These are phyloP conservation scores for Backusella sp. DNA, from an alignment of 192 early-diverging fungal genomes.

Conservation along the genomic window DNA sequence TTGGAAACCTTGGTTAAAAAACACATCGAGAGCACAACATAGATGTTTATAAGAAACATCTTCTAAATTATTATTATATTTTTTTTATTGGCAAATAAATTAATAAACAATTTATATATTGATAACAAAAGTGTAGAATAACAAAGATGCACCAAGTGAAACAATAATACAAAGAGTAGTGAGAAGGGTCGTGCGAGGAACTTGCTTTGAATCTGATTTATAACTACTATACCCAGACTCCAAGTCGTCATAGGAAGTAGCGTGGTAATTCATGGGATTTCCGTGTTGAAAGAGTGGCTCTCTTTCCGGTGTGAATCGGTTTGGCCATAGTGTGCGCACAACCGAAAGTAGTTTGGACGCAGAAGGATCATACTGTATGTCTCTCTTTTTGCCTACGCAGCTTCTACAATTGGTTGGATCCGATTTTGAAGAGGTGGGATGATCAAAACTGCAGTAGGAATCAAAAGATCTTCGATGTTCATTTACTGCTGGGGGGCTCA, in stretches of 20 bases:
- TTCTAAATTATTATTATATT: not conserved
- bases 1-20: conserved; percentile 54
- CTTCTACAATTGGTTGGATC: conserved; percentile 12
- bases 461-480: conserved; percentile 7
- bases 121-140: not conserved
- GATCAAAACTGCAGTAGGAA: conserved; percentile 13
- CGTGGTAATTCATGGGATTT: not conserved
- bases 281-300: not conserved
- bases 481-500: not conserved
- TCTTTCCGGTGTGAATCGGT: not conserved
- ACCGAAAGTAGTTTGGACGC: not conserved
- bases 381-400: conserved; percentile 3
- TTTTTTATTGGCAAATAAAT: not conserved
- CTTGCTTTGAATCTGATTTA: not conserved
- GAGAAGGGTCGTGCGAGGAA: not conserved
- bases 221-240: not conserved
- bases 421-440: conserved; percentile 12
- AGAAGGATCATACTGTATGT: not conserved
- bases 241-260: not conserved
- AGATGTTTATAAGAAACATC: not conserved
- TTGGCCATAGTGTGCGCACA: not conserved
- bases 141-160: not conserved
- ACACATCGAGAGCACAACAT: conserved; percentile 20
- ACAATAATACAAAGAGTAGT: not conserved
- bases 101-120: not conserved